Base-by-base conservation (phyloP, 2,329 filamentous ascomycete genomes). In the Alternaria gaisen region DNA sequence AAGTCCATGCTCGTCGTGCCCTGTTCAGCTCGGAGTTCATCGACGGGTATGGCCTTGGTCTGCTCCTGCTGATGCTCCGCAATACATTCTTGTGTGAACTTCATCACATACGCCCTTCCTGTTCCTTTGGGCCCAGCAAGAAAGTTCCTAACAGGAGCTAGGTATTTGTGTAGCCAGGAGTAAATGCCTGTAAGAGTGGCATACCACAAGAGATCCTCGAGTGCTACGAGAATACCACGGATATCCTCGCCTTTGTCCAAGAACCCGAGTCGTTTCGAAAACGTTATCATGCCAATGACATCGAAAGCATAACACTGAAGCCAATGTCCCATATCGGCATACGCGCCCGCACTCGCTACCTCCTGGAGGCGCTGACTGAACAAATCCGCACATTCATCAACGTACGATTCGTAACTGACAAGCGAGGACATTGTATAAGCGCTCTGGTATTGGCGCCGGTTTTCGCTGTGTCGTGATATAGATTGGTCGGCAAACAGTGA, bases 251-350 rank as follows among this genome's bases (percentile, higher is more conserved):
- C 66, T 24, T 38, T 51, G 5, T 66, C 63, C 16, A 71, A 40
- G 5, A 71, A 71, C 3, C 68, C 68, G 40, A 71, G 55, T 5
- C 61, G 38, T 32, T 68, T 66, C 12, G 63, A 64, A n/a, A 59
- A 70, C 0, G 67, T 71, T 32, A 69, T 58, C 20, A 65, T 24
- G 6, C 77, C 77, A 8, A 82, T 70, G 1, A 81, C 78, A 40
- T 82, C 80, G 41, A 82, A 80, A 0, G 79, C 77, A 43, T 75
- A 81, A 40, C 72, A 78, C 34, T 78, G 75, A 24, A 77, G 46
- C 73, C 74, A 77, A 32, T 65, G 61, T 0, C 69, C 68, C 24
- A 73, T 63, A 28, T 77, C 68, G 10, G 55, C 46, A 12, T 60
- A 38, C 3, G 40, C 52, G 20, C 58, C 65, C 8, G 54, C 46